Evolutionary conservation across 2,329 filamentous ascomycete genomes (phyloP).

Genomic region (Coleophoma eucalyptorum): DNA sequence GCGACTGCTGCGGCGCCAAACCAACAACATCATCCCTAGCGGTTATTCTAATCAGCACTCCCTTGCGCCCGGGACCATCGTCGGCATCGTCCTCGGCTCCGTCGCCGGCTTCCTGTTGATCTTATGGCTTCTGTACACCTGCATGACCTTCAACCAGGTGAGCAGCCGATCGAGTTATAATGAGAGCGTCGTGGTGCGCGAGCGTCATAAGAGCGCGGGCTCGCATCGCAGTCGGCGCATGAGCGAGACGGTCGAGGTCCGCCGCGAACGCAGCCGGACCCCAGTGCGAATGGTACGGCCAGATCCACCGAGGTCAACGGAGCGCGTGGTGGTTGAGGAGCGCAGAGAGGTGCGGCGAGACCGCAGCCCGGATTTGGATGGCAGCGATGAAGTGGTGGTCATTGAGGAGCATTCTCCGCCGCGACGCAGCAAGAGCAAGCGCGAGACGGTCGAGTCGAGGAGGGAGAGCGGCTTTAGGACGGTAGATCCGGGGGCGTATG

Average conservation of each 20-base stretch:
- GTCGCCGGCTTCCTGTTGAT: constrained; percentile 49
- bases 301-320: constrained; percentile 11
- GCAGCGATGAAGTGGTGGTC: constrained; percentile 28
- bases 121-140: constrained; percentile 43
- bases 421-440: constrained; percentile 22
- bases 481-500: constrained; percentile 26
- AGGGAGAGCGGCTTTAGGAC: constrained; percentile 25
- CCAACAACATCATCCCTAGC: constrained; percentile 49
- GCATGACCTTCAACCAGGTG: constrained; percentile 13
- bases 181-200: constrained; percentile 14
- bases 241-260: constrained; percentile 21
- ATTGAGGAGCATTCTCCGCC: constrained; percentile 29
- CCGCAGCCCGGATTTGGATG: constrained; percentile 3
- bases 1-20: constrained; percentile 3
- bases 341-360: constrained; percentile 16
- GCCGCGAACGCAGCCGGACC: neutral
- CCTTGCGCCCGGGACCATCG: constrained; percentile 52
- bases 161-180: constrained; percentile 8
- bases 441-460: constrained; percentile 12
- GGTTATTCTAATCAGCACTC: constrained; percentile 52
- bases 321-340: constrained; percentile 27
- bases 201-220: constrained; percentile 10
- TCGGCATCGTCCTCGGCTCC: constrained; percentile 54
- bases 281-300: neutral
- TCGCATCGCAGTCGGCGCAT: constrained; percentile 6